Evolutionary conservation across 1,139 yeast genomes (phyloP).

Genomic region (Taphrina sp.): DNA sequence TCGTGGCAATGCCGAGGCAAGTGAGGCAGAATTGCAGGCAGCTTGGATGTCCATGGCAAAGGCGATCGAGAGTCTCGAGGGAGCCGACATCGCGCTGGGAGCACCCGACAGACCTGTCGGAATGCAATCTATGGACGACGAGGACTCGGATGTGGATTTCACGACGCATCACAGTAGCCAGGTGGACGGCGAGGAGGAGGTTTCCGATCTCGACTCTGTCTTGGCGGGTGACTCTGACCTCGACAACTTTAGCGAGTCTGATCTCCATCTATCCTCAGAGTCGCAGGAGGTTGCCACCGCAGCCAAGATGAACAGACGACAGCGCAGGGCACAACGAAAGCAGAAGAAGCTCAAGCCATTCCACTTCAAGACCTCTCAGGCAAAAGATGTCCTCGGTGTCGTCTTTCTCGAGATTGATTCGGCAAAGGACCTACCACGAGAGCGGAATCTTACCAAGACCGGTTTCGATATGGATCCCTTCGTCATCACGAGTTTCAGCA

Average conservation of each 20-base stretch:
- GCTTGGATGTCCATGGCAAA: conserved; percentile 35
- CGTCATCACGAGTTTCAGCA: conserved; percentile 86
- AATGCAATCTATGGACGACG: conserved; percentile 28
- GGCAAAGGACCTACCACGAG: conserved; percentile 69
- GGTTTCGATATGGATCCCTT: conserved; percentile 97
- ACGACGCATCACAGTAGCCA: neutral
- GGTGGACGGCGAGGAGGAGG: conserved; percentile 18
- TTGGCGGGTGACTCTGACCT: conserved; percentile 22
- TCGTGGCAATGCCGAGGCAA: conserved; percentile 40
- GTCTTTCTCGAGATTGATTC: conserved; percentile 71
- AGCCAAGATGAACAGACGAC: conserved; percentile 3
- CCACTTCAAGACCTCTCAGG: conserved; percentile 26
- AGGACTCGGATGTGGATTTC: conserved; percentile 13
- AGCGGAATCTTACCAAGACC: conserved; percentile 57
- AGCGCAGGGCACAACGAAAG: conserved; percentile 13
- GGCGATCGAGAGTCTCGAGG: conserved; percentile 35
- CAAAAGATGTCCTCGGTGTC: conserved; percentile 59
- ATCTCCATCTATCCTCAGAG: neutral
- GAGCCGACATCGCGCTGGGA: conserved; percentile 5
- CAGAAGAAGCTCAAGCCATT: conserved; percentile 15
- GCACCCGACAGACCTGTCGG: conserved; percentile 22
- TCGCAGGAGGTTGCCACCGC: neutral
- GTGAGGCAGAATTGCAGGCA: conserved; percentile 34
- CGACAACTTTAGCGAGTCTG: conserved; percentile 5
- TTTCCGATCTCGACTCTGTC: conserved; percentile 1